phyloP scores from a whole-genome alignment of 768 basidiomycete genomes.

The Kwoniella mangroviensis region DNA sequence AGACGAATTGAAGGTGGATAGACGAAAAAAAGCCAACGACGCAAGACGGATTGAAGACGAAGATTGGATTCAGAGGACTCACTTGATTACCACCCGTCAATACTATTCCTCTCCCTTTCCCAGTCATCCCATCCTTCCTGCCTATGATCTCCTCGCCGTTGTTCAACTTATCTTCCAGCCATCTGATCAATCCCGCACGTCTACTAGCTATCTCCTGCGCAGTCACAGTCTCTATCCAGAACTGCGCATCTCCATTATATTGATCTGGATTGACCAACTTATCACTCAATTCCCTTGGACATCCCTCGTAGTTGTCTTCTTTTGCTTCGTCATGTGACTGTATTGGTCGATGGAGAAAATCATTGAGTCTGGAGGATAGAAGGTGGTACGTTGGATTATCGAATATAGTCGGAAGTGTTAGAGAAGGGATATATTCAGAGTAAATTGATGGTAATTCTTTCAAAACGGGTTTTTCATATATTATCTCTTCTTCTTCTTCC shows the following conservation, averaged over 20 bases:
- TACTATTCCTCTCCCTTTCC: conserved; percentile 56
- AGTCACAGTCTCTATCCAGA: conserved; percentile 51
- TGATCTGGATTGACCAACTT: conserved; percentile 59
- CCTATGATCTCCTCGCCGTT: conserved; percentile 45
- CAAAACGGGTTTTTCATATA: conserved; percentile 6
- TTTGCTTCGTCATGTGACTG: conserved; percentile 36
- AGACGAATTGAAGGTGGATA: too few species aligned
- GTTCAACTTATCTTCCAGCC: conserved; percentile 43
- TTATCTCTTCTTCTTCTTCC: background rate
- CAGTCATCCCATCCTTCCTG: conserved; percentile 23
- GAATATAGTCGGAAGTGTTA: conserved; percentile 19
- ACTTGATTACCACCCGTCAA: conserved; percentile 59
- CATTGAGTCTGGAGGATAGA: conserved; percentile 35
- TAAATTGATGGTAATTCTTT: conserved; percentile 12
- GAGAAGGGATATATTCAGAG: conserved; percentile 18
- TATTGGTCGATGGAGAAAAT: conserved; percentile 54
- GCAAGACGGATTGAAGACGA: too few species aligned
- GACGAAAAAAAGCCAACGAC: too few species aligned
- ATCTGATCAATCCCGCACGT: conserved; percentile 49
- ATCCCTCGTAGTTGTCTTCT: conserved; percentile 39
- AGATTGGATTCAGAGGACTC: background rate
- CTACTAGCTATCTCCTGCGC: conserved; percentile 44
- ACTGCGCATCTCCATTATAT: conserved; percentile 51
- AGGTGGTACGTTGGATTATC: conserved; percentile 6
- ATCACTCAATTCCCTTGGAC: conserved; percentile 53